phyloP scores from a whole-genome alignment of 2,329 filamentous ascomycete genomes.

The Colletotrichum liaoningense region DNA sequence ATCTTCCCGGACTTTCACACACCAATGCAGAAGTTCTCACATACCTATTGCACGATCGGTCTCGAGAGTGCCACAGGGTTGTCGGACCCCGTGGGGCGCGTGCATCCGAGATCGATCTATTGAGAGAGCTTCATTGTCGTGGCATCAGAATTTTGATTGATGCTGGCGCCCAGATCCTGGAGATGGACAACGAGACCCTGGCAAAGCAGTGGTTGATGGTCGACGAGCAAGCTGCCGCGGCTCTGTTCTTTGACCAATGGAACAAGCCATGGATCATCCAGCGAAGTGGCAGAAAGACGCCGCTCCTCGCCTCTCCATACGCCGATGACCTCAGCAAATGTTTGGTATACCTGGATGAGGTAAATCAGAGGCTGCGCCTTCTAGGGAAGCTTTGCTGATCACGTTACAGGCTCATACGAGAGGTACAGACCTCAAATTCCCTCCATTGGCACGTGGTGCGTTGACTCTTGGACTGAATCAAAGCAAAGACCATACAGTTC shows the following conservation, averaged over 20 bases:
- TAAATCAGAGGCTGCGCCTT: constrained; percentile 9
- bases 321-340: constrained; percentile 63
- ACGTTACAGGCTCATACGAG: constrained; percentile 62
- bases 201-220: constrained; percentile 62
- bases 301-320: constrained; percentile 65
- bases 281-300: constrained; percentile 47
- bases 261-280: constrained; percentile 59
- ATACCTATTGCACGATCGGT: constrained; percentile 65
- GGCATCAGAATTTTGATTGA: constrained; percentile 70
- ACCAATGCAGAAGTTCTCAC: constrained; percentile 74
- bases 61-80: constrained; percentile 56
- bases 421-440: constrained; percentile 70
- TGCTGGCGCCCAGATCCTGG: constrained; percentile 72
- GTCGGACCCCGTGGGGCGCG: constrained; percentile 41
- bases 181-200: constrained; percentile 65
- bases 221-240: constrained; percentile 57
- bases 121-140: constrained; percentile 49
- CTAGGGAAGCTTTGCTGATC: neutral
- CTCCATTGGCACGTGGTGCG: constrained; percentile 57
- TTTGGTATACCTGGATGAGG: constrained; percentile 69
- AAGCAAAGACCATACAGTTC: constrained; percentile 71
- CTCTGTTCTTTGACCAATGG: constrained; percentile 63
- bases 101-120: constrained; percentile 55
- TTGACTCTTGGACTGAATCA: constrained; percentile 67
- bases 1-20: constrained; percentile 65